phyloP scores from a whole-genome alignment of 2,329 filamentous ascomycete species.

The Trichoderma semiorbis region DNA sequence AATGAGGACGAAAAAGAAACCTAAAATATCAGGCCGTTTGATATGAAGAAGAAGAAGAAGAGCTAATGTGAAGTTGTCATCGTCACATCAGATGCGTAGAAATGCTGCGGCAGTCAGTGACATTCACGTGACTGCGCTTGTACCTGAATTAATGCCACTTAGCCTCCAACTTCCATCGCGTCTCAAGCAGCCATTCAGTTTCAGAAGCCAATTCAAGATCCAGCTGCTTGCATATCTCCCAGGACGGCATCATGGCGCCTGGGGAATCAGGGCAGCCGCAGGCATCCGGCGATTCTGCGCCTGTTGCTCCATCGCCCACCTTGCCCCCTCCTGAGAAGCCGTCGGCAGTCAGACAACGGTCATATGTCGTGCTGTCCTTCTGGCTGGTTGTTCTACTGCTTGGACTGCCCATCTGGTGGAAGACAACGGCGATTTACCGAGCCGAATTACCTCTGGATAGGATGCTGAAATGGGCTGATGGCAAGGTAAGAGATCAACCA shows the following conservation, averaged over 20 bases:
- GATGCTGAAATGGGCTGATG: slow-evolving; percentile 91
- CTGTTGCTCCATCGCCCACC: slow-evolving; percentile 24
- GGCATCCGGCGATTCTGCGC: slow-evolving; percentile 22
- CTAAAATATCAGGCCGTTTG: too few species aligned
- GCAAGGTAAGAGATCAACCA: slow-evolving; percentile 58
- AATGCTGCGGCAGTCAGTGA: background rate
- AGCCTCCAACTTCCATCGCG: background rate
- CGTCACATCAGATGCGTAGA: background rate
- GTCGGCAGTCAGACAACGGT: slow-evolving; percentile 65
- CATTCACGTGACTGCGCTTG: slow-evolving; percentile 12
- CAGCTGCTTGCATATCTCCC: background rate
- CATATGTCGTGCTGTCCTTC: slow-evolving; percentile 77
- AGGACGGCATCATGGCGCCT: slow-evolving; percentile 17
- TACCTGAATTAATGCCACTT: slow-evolving; percentile 3
- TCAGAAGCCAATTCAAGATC: background rate
- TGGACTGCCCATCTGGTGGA: slow-evolving; percentile 93
- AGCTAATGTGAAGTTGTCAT: background rate
- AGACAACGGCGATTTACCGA: slow-evolving; percentile 87
- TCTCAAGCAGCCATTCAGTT: background rate
- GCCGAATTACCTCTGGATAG: slow-evolving; percentile 76
- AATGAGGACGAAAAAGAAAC: background rate
- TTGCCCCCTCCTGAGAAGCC: slow-evolving; percentile 74
- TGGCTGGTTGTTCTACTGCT: slow-evolving; percentile 82
- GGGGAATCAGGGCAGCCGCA: slow-evolving; percentile 16
- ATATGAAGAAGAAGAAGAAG: background rate